Conservation (phyloP, 2,329 filamentous ascomycete genomes). For the Xylariales sp. region DNA sequence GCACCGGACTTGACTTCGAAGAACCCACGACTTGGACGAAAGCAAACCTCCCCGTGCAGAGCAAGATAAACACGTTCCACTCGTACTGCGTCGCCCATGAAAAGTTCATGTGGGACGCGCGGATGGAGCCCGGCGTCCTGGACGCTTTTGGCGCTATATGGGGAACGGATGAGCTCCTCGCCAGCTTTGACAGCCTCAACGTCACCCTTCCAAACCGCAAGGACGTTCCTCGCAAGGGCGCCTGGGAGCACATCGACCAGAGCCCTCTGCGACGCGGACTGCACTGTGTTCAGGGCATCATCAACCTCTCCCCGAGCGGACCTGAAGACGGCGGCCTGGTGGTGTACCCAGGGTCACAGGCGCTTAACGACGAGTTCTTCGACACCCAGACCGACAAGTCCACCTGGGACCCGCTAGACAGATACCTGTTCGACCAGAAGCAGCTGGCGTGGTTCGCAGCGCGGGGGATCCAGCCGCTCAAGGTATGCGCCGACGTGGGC, state of each 20-base stretch:
- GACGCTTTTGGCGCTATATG: slow-evolving; percentile 35
- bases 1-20: slow-evolving; percentile 13
- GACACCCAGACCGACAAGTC: slow-evolving; percentile 19
- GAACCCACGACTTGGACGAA: slow-evolving; percentile 28
- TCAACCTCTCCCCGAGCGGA: slow-evolving; percentile 25
- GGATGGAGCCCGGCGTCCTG: slow-evolving; percentile 31
- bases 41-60: slow-evolving; percentile 30
- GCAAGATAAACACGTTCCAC: slow-evolving; percentile 23
- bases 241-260: slow-evolving; percentile 34
- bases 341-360: slow-evolving; percentile 25
- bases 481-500: slow-evolving; percentile 28
- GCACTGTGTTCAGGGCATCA: slow-evolving; percentile 25
- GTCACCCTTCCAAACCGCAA: slow-evolving; percentile 30
- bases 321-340: slow-evolving; percentile 32
- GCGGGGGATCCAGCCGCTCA: slow-evolving; percentile 23
- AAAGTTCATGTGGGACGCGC: slow-evolving; percentile 33
- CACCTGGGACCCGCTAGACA: slow-evolving; percentile 21
- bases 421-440: slow-evolving; percentile 23
- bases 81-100: slow-evolving; percentile 31
- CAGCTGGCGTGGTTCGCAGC: slow-evolving; percentile 27
- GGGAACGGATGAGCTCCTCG: slow-evolving; percentile 34
- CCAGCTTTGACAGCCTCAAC: slow-evolving; percentile 41
- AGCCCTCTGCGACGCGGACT: slow-evolving; percentile 17
- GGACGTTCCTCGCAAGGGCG: slow-evolving; percentile 15
- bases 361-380: slow-evolving; percentile 26